A percentile compares a stretch with the other conserved stretches of the same genome.
These are phyloP conservation scores for Boechera stricta DNA, from an alignment of 345 rosid species.

Conservation along the genomic window DNA sequence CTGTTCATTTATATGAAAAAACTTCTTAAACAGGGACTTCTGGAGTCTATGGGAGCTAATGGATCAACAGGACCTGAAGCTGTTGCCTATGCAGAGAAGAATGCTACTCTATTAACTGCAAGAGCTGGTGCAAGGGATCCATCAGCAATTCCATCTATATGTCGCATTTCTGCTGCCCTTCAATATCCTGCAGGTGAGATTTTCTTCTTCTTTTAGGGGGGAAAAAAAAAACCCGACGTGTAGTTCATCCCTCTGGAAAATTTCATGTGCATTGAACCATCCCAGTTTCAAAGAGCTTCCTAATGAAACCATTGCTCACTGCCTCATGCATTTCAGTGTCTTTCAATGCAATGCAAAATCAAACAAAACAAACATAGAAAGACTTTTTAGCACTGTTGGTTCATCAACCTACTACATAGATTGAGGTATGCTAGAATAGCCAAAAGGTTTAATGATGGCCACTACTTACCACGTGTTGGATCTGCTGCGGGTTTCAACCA, in stretches of 20 bases:
- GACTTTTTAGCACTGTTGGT: neutral
- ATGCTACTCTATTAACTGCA: conserved; percentile 90
- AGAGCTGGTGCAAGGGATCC: conserved; percentile 99
- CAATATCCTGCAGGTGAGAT: conserved; percentile 89
- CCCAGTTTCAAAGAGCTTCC: neutral
- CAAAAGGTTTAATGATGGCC: conserved; percentile 8
- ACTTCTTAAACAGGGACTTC: conserved; percentile 71
- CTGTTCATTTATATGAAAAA: conserved; percentile 27
- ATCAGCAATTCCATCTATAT: conserved; percentile 96
- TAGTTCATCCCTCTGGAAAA: conserved; percentile 7
- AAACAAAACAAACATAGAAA: neutral
- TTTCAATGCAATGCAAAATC: conserved; percentile 6
- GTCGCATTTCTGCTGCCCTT: conserved; percentile 93
- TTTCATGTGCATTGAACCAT: conserved; percentile 5
- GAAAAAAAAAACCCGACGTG: too few species aligned
- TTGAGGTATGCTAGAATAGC: conserved; percentile 8
- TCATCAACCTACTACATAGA: conserved; percentile 6
- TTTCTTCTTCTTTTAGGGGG: neutral
- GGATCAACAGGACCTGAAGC: conserved; percentile 95
- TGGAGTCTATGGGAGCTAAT: conserved; percentile 86
- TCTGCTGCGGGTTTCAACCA: neutral
- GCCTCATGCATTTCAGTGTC: neutral
- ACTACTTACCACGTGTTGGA: neutral
- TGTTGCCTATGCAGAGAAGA: conserved; percentile 87
- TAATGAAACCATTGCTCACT: conserved; percentile 3